Percentiles rank a stretch among this genome's conserved stretches.
Evolutionary conservation across 2,329 filamentous ascomycete genomes (phyloP).

Genomic region (Sporothrix phasma): DNA sequence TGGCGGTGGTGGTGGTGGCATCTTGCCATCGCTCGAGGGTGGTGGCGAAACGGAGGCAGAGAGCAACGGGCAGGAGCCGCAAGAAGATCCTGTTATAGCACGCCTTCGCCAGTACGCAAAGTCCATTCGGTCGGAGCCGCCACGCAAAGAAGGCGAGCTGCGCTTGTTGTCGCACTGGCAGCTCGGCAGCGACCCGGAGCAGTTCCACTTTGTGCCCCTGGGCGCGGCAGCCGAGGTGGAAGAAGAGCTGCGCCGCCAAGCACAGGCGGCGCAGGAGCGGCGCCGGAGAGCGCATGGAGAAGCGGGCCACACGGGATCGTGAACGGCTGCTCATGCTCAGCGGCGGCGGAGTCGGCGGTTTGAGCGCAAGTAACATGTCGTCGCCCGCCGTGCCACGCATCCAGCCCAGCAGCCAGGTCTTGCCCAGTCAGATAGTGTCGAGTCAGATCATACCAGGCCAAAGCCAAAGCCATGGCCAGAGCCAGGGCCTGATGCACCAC

Average conservation of each 20-base stretch:
- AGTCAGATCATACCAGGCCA: background rate
- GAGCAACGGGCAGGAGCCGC: conserved; percentile 4
- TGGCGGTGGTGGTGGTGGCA: background rate
- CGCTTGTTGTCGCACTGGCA: conserved; percentile 29
- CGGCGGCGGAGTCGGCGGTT: background rate
- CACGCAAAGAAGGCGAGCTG: conserved; percentile 20
- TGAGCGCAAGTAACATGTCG: background rate
- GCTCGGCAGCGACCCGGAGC: conserved; percentile 26
- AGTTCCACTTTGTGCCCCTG: conserved; percentile 25
- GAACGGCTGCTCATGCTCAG: conserved; percentile 16
- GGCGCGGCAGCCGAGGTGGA: conserved; percentile 12
- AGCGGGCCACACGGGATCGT: conserved; percentile 19
- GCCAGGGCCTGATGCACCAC: background rate
- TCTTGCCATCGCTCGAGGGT: background rate
- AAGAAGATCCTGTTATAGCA: conserved; percentile 23
- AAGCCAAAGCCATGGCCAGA: background rate
- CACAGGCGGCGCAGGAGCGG: conserved; percentile 21
- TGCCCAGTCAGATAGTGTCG: conserved; percentile 1
- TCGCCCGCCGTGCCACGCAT: conserved; percentile 10
- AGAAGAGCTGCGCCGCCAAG: conserved; percentile 13
- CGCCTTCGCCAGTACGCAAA: conserved; percentile 28
- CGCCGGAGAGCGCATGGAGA: conserved; percentile 24
- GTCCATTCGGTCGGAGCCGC: conserved; percentile 24
- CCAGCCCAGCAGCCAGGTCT: conserved; percentile 8
- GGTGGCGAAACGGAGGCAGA: background rate